Percentiles rank a stretch among this genome's conserved stretches.
Conservation (phyloP, 805 yeast genomes). For the Cyberlindnera nakhonratchasimensis region DNA sequence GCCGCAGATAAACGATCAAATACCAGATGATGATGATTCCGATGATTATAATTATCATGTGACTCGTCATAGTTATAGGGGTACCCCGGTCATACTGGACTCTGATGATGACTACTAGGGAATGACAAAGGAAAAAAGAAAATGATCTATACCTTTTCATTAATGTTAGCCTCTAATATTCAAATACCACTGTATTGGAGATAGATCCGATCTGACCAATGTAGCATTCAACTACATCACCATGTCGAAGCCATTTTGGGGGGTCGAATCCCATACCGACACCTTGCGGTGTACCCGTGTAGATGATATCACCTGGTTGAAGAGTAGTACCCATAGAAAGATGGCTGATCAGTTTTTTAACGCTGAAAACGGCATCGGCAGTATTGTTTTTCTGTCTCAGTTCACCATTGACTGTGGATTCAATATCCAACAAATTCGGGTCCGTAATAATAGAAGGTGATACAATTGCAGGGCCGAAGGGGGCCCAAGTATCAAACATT, state of each 20-base stretch:
- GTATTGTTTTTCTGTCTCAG: conserved; percentile 43
- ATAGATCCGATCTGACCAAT: conserved; percentile 44
- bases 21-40: not conserved
- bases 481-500: conserved; percentile 55
- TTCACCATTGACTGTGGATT: conserved; percentile 45
- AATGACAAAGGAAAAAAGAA: not conserved
- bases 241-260: conserved; percentile 40
- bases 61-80: not conserved
- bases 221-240: conserved; percentile 41
- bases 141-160: not conserved
- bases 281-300: conserved; percentile 57
- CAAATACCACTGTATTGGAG: conserved; percentile 29
- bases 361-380: conserved; percentile 48
- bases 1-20: not conserved
- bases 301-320: conserved; percentile 49
- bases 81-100: not conserved
- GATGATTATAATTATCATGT: not conserved
- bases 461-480: conserved; percentile 53
- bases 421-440: conserved; percentile 34
- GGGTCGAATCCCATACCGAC: conserved; percentile 47
- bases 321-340: conserved; percentile 50
- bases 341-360: conserved; percentile 40
- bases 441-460: conserved; percentile 30
- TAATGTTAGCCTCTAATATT: too few relatives aligned
- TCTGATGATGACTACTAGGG: conserved; percentile 1